Percentiles rank a stretch among this genome's conserved stretches.
Conservation (phyloP, 805 yeast genomes). For the Candida awuae region DNA sequence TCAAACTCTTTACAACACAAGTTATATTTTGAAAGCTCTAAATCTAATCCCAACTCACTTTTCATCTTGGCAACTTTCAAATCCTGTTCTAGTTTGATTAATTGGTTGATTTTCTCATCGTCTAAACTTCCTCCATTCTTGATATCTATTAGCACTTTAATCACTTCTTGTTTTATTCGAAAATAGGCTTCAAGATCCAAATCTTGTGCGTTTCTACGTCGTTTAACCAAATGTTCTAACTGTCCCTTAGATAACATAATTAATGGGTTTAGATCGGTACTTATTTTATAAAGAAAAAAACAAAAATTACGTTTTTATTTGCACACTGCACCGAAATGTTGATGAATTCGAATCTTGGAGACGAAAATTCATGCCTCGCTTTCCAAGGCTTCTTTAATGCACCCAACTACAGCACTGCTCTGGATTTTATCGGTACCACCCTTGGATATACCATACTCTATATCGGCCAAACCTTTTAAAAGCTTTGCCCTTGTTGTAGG, state of each 20-base stretch:
- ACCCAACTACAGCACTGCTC: conserved; percentile 83
- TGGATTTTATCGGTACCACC: conserved; percentile 93
- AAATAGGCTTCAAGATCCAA: conserved; percentile 23
- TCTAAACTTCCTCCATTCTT: conserved; percentile 14
- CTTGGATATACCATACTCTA: conserved; percentile 83
- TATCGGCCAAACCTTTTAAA: conserved; percentile 67
- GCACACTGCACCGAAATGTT: no score
- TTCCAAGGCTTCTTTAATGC: conserved; percentile 62
- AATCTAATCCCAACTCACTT: conserved; percentile 14
- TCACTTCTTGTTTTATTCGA: conserved; percentile 17
- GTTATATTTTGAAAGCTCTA: conserved; percentile 17
- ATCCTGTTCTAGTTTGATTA: conserved; percentile 14
- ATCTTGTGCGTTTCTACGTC: conserved; percentile 26
- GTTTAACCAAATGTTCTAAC: conserved; percentile 19
- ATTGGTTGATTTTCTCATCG: conserved; percentile 13
- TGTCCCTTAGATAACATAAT: conserved; percentile 4
- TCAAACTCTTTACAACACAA: conserved; percentile 13
- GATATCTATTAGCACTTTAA: conserved; percentile 12
- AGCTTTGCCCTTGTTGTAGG: conserved; percentile 54
- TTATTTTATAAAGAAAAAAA: neutral
- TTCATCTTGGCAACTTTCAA: conserved; percentile 15
- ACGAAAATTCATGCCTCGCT: conserved; percentile 29
- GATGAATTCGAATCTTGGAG: no score
- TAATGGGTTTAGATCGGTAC: no score
- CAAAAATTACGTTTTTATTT: no score